These are phyloP conservation scores for Fusarium poae DNA, from an alignment of 2,329 filamentous ascomycete species.

Conservation along the genomic window DNA sequence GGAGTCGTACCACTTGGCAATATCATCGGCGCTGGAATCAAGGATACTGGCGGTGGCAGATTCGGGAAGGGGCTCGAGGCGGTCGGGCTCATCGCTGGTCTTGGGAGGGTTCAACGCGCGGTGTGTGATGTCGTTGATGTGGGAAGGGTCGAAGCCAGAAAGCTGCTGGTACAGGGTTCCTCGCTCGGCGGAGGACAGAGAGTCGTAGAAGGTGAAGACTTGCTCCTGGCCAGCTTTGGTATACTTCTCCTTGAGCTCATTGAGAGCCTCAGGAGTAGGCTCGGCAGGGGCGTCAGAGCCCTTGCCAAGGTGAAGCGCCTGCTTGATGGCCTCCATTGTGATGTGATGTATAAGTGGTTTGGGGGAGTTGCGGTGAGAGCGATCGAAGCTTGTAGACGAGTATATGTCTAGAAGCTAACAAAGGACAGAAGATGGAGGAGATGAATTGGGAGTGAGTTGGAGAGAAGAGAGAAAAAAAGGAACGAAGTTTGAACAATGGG, in stretches of 20 bases:
- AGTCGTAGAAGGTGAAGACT: constrained; percentile 85
- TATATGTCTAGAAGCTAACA: constrained; percentile 9
- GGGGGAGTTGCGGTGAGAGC: constrained; percentile 36
- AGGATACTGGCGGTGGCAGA: constrained; percentile 90
- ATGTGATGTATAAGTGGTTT: constrained; percentile 22
- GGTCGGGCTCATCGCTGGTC: constrained; percentile 66
- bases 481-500: constrained; percentile 22
- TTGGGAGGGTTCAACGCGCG: constrained; percentile 84
- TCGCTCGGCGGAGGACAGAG: constrained; percentile 79
- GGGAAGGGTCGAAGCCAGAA: constrained; percentile 80
- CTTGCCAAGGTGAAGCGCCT: constrained; percentile 56
- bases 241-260: constrained; percentile 77
- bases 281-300: constrained; percentile 55
- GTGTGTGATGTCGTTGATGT: constrained; percentile 89
- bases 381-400: constrained; percentile 19
- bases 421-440: constrained; percentile 14
- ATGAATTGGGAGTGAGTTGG: constrained; percentile 18
- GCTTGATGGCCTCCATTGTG: constrained; percentile 62
- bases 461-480: constrained; percentile 31
- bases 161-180: constrained; percentile 85
- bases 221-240: constrained; percentile 83
- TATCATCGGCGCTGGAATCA: constrained; percentile 83
- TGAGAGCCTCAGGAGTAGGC: constrained; percentile 75
- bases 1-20: constrained; percentile 85
- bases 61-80: constrained; percentile 88